A percentile compares a stretch with the other conserved stretches of the same genome.
These are phyloP conservation scores for Penicillium nucicola DNA, from an alignment of 495 filamentous ascomycete genomes.

Conservation along the genomic window DNA sequence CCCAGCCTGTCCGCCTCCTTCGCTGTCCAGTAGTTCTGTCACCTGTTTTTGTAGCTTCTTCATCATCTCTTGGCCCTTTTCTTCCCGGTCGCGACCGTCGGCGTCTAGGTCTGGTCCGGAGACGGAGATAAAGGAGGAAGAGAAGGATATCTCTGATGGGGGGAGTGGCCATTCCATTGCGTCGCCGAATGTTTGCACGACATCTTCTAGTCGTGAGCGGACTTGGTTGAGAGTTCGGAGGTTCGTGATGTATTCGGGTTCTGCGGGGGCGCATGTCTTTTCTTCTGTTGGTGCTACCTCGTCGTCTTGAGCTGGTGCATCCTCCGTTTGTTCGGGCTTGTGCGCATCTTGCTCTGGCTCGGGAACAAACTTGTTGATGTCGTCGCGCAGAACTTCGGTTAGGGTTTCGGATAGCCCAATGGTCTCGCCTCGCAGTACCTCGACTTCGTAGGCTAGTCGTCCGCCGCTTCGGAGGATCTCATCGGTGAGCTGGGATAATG, in stretches of 20 bases:
- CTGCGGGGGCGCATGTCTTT: slow-evolving; percentile 16
- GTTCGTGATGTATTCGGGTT: slow-evolving; percentile 70
- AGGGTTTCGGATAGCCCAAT: slow-evolving; percentile 72
- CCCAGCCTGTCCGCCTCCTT: slow-evolving; percentile 33
- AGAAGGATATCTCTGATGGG: slow-evolving; percentile 68
- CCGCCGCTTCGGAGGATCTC: slow-evolving; percentile 87
- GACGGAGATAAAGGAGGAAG: slow-evolving; percentile 77
- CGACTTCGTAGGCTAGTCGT: slow-evolving; percentile 90
- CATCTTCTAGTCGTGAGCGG: slow-evolving; percentile 73
- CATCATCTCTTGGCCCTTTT: slow-evolving; percentile 73
- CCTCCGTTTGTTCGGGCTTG: slow-evolving; percentile 10
- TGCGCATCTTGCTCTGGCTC: slow-evolving; percentile 27
- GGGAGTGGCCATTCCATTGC: slow-evolving; percentile 93
- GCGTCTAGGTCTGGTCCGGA: slow-evolving; percentile 68
- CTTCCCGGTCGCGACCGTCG: slow-evolving; percentile 63
- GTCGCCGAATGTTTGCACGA: slow-evolving; percentile 84
- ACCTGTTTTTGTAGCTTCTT: slow-evolving; percentile 71
- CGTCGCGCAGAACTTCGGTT: slow-evolving; percentile 63
- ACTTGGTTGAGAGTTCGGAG: slow-evolving; percentile 83
- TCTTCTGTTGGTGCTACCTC: not conserved
- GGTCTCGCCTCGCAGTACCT: slow-evolving; percentile 84
- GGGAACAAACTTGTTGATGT: slow-evolving; percentile 68
- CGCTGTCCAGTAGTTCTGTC: slow-evolving; percentile 56
- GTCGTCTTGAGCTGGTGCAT: slow-evolving; percentile 10
- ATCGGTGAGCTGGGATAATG: slow-evolving; percentile 84